Conservation (phyloP, 1,284 basidiomycete genomes). For the Ceratobasidium sp. region DNA sequence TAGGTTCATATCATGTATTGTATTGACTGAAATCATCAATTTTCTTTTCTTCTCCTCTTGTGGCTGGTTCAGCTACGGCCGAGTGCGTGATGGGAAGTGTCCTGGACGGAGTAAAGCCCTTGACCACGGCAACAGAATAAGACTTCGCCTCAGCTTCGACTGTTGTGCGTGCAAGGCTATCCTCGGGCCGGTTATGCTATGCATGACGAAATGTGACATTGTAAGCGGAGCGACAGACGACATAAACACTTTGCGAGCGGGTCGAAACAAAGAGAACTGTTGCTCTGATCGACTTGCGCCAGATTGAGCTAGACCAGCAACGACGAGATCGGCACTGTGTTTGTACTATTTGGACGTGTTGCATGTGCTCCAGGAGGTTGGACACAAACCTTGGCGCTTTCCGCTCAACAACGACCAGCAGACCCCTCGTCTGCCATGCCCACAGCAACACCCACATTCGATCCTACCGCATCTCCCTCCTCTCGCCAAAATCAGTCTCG, state of each 20-base stretch:
- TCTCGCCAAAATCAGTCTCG: slow-evolving; percentile 17
- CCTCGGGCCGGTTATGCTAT: slow-evolving; percentile 1
- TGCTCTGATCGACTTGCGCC: too few species aligned
- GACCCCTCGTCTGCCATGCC: slow-evolving; percentile 14
- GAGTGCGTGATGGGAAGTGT: too few species aligned
- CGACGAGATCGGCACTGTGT: neutral
- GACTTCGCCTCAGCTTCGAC: neutral
- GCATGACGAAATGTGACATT: too few species aligned
- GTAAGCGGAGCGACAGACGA: neutral
- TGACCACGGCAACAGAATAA: too few species aligned
- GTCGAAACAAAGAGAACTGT: neutral
- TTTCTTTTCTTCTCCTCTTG: slow-evolving; percentile 32
- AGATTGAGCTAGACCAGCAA: too few species aligned
- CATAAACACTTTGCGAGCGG: neutral
- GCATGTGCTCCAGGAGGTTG: slow-evolving; percentile 13
- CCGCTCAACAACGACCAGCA: slow-evolving; percentile 35
- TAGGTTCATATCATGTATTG: slow-evolving; percentile 33
- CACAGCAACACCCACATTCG: neutral
- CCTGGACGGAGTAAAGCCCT: too few species aligned
- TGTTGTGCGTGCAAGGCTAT: neutral
- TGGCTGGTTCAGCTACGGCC: neutral
- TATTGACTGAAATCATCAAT: slow-evolving; percentile 28
- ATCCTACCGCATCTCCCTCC: neutral
- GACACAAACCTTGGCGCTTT: slow-evolving; percentile 16
- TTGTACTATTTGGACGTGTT: slow-evolving; percentile 26